Percentiles rank a stretch among this genome's conserved stretches.
Conservation (phyloP, 805 yeast species). For the Saccharomycopsis schoenii region DNA sequence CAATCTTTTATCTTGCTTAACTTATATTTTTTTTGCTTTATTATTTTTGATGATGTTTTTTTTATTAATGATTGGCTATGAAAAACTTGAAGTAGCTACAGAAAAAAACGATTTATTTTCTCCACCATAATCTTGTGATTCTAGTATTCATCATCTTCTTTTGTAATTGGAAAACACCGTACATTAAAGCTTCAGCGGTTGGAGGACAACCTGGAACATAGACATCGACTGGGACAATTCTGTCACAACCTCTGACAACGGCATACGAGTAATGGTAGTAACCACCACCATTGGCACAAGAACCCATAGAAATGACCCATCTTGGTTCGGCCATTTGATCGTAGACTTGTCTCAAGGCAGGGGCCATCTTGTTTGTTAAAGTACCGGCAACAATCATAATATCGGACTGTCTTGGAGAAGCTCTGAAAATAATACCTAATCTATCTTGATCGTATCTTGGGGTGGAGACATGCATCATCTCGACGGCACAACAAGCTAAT, state of each 20-base stretch:
- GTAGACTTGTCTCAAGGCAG: slow-evolving; percentile 84
- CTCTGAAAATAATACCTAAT: slow-evolving; percentile 86
- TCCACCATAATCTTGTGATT: slow-evolving; percentile 80
- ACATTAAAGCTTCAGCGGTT: slow-evolving; percentile 82
- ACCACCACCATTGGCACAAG: slow-evolving; percentile 92
- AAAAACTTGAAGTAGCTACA: neutral
- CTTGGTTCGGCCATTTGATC: slow-evolving; percentile 94
- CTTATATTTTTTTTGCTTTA: no score
- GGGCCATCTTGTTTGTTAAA: slow-evolving; percentile 87
- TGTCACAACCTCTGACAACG: slow-evolving; percentile 84
- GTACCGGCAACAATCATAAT: slow-evolving; percentile 91
- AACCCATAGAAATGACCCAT: slow-evolving; percentile 92
- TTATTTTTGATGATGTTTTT: no score
- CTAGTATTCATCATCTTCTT: slow-evolving; percentile 81
- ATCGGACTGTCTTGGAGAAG: slow-evolving; percentile 88
- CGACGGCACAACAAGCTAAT: slow-evolving; percentile 88
- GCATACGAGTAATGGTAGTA: slow-evolving; percentile 84
- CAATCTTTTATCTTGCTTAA: no score
- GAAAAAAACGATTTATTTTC: slow-evolving; percentile 30
- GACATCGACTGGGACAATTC: slow-evolving; percentile 80
- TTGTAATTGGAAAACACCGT: slow-evolving; percentile 81
- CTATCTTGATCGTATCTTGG: slow-evolving; percentile 91
- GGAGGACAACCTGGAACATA: slow-evolving; percentile 94
- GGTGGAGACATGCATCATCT: slow-evolving; percentile 89
- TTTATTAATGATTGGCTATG: no score